phyloP scores from a whole-genome alignment of 805 yeast genomes.

The Kodamaea leandrae region DNA sequence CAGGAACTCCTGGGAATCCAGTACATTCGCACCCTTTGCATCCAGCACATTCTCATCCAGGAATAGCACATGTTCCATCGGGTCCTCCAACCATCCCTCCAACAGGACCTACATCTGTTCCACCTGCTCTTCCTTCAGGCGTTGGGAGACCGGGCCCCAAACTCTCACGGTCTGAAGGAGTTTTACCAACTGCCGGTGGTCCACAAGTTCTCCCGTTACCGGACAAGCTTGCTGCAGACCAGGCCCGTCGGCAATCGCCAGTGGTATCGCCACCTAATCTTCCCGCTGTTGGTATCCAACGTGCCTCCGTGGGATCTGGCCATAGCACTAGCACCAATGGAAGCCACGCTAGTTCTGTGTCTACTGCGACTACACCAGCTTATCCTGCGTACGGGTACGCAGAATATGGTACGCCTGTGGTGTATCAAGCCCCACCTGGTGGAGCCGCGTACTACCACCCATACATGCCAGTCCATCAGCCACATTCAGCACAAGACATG shows the following conservation, averaged over 20 bases:
- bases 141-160: neutral
- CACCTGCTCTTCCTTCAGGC: too few relatives aligned
- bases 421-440: conserved; percentile 1
- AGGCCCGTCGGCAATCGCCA: too few relatives aligned
- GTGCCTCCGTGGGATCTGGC: neutral
- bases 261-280: too few relatives aligned
- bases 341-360: neutral
- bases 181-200: neutral
- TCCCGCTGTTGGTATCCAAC: too few relatives aligned
- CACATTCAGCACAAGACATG: conserved; percentile 10
- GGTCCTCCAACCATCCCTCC: too few relatives aligned
- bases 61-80: too few relatives aligned
- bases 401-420: neutral
- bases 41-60: too few relatives aligned
- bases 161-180: neutral
- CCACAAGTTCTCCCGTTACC: too few relatives aligned
- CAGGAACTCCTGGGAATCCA: too few relatives aligned
- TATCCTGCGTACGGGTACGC: neutral
- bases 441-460: neutral
- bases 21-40: too few relatives aligned
- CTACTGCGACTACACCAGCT: neutral
- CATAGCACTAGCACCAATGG: neutral
- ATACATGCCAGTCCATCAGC: conserved; percentile 5
- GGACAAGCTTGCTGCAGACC: too few relatives aligned
- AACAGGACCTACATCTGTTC: too few relatives aligned